Percentiles rank a stretch among this genome's conserved stretches.
Evolutionary conservation across 2,329 filamentous ascomycete species (phyloP).

Genomic region (Helotiales sp.): DNA sequence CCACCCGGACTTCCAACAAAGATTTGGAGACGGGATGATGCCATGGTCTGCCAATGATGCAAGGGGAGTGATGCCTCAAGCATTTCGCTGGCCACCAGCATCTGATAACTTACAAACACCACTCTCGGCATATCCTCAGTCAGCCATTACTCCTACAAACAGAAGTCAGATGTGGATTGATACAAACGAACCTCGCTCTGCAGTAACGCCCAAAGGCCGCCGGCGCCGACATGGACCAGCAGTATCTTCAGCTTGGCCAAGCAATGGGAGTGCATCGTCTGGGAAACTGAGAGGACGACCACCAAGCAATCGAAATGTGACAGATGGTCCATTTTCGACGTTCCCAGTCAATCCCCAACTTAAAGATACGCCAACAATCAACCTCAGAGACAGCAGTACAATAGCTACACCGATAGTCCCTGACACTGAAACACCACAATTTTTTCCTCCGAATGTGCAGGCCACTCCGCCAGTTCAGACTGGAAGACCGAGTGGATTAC

Average conservation of each 20-base stretch:
- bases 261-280: conserved; percentile 58
- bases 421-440: conserved; percentile 38
- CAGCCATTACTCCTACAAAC: conserved; percentile 69
- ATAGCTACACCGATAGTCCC: conserved; percentile 44
- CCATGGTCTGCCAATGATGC: conserved; percentile 32
- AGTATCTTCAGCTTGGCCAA: conserved; percentile 88
- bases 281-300: conserved; percentile 79
- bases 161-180: conserved; percentile 41
- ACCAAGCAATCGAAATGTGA: conserved; percentile 67
- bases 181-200: conserved; percentile 67
- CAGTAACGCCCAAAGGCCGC: conserved; percentile 62
- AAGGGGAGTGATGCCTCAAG: conserved; percentile 29
- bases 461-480: conserved; percentile 13
- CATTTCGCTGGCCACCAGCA: conserved; percentile 37
- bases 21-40: conserved; percentile 25
- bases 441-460: conserved; percentile 33
- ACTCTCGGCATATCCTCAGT: conserved; percentile 71
- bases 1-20: conserved; percentile 30
- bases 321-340: conserved; percentile 68
- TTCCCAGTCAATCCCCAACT: conserved; percentile 62
- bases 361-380: conserved; percentile 47
- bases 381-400: conserved; percentile 42
- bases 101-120: conserved; percentile 59
- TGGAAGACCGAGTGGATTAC: conserved; percentile 50
- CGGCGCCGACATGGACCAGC: conserved; percentile 76